A percentile compares a stretch with the other conserved stretches of the same genome.
Evolutionary conservation across 75 land plant species (phyloP).

Genomic region (Picea glauca): DNA sequence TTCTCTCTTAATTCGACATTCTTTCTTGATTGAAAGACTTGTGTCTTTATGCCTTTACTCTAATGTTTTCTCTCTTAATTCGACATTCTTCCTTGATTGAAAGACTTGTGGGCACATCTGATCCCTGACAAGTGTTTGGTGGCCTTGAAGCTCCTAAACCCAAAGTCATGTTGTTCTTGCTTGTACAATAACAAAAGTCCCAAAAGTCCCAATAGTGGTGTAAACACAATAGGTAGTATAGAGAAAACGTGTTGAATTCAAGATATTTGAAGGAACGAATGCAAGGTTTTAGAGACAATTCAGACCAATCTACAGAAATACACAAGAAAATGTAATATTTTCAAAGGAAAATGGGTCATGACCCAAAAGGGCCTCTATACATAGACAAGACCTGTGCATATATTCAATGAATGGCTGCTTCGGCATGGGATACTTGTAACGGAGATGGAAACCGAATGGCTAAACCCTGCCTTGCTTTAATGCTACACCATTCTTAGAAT

Average conservation of each 20-base stretch:
- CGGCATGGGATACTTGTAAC: conserved; percentile 24
- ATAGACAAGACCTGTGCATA: conserved; percentile 24
- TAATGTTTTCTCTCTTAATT: background rate
- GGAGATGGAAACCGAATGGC: conserved; percentile 49
- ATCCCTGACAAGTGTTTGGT: background rate
- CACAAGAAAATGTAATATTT: too few species aligned
- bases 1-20: background rate
- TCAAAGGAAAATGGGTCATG: too few species aligned
- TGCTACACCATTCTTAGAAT: conserved; percentile 26
- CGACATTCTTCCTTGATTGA: background rate
- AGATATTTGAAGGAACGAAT: too few species aligned
- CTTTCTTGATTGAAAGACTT: background rate
- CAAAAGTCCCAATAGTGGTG: too few species aligned
- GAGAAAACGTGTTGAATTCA: too few species aligned
- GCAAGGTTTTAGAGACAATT: too few species aligned
- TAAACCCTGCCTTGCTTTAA: conserved; percentile 33
- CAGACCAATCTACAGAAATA: too few species aligned
- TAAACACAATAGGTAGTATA: too few species aligned
- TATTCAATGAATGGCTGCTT: conserved; percentile 34
- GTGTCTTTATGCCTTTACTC: too few species aligned
- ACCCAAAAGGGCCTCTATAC: too few species aligned
- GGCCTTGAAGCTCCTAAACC: background rate
- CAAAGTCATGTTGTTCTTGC: background rate
- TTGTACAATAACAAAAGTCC: background rate
- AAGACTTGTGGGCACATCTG: background rate